These are phyloP conservation scores for Saturnispora silvae DNA, from an alignment of 805 yeast species.

Conservation along the genomic window DNA sequence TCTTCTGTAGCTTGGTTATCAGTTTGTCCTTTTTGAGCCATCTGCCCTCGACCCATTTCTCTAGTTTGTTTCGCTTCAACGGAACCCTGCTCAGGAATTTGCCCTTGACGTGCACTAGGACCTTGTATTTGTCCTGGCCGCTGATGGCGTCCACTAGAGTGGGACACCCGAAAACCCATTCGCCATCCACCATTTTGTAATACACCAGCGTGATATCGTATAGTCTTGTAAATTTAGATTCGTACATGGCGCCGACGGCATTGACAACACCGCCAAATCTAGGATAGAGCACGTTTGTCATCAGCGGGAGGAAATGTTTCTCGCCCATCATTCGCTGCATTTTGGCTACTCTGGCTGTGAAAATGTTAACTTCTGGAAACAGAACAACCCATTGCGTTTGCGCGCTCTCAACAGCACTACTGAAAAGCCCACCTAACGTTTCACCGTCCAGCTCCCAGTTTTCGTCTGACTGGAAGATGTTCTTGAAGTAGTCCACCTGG, in stretches of 20 bases:
- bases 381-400: conserved; percentile 49
- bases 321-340: conserved; percentile 46
- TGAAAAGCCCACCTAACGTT: conserved; percentile 13
- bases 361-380: conserved; percentile 80
- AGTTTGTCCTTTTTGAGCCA: conserved; percentile 65
- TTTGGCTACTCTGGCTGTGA: conserved; percentile 36
- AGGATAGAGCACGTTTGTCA: conserved; percentile 63
- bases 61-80: conserved; percentile 41
- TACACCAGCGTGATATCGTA: conserved; percentile 51
- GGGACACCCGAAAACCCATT: conserved; percentile 25
- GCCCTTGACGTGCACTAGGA: conserved; percentile 38
- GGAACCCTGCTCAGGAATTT: conserved; percentile 40
- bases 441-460: conserved; percentile 49
- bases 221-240: conserved; percentile 32
- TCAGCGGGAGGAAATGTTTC: conserved; percentile 48
- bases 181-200: conserved; percentile 13
- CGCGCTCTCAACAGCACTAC: conserved; percentile 26
- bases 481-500: conserved; percentile 33
- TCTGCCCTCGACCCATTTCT: conserved; percentile 63
- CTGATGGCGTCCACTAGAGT: conserved; percentile 29
- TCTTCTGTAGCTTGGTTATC: conserved; percentile 26
- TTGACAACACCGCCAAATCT: conserved; percentile 52
- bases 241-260: conserved; percentile 33
- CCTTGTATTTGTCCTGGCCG: conserved; percentile 20
- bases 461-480: conserved; percentile 51